These are phyloP conservation scores for Cyclotella distinguenda DNA, from an alignment of 108 stramenopile genomes.

Conservation along the genomic window DNA sequence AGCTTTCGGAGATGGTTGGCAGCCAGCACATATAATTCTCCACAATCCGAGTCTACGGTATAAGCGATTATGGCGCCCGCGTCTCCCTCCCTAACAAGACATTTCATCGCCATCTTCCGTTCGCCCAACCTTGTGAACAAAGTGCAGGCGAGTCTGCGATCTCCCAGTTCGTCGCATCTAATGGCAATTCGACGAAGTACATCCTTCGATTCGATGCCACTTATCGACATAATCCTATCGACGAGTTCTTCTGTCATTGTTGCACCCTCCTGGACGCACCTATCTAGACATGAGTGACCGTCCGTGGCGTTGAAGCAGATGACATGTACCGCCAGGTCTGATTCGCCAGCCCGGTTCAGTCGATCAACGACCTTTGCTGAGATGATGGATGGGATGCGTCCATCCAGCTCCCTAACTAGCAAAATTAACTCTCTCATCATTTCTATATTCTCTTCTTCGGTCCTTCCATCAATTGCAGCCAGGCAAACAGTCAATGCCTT, in stretches of 20 bases:
- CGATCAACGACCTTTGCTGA: background rate
- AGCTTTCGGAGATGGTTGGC: slow-evolving; percentile 73
- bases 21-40: slow-evolving; percentile 70
- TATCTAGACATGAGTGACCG: background rate
- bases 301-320: slow-evolving; percentile 1
- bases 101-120: slow-evolving; percentile 58
- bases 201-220: background rate
- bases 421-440: background rate
- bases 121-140: slow-evolving; percentile 81
- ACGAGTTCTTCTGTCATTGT: background rate
- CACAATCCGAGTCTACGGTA: slow-evolving; percentile 46
- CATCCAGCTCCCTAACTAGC: background rate
- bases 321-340: background rate
- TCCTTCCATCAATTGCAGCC: background rate
- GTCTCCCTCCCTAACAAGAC: slow-evolving; percentile 65
- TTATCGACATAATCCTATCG: background rate
- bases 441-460: background rate
- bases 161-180: slow-evolving; percentile 56
- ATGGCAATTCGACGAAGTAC: background rate
- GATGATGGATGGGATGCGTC: background rate
- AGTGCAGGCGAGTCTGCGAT: slow-evolving; percentile 60
- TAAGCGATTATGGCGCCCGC: slow-evolving; percentile 69
- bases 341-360: slow-evolving; percentile 3
- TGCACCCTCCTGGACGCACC: background rate
- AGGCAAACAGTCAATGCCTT: slow-evolving; percentile 33